Conservation (phyloP, 129 eudicot genomes). For the Scalesia atractyloides region DNA sequence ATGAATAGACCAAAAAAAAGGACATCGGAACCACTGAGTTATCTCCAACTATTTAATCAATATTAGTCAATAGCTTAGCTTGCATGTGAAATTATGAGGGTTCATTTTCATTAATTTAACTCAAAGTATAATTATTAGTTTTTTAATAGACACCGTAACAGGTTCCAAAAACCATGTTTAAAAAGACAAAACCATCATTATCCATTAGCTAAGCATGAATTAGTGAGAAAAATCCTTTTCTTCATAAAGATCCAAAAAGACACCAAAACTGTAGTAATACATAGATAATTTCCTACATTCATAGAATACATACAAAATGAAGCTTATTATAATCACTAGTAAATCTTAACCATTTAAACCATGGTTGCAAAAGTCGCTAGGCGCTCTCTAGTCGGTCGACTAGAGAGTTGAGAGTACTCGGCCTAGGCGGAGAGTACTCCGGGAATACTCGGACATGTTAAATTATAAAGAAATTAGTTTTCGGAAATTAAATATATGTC, state of each 20-base stretch:
- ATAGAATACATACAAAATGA: neutral
- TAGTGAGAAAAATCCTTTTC: neutral
- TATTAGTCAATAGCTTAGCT: constrained; percentile 19
- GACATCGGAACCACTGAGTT: neutral
- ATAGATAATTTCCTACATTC: too few species aligned
- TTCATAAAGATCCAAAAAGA: neutral
- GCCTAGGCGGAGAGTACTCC: too few species aligned
- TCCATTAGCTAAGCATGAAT: neutral
- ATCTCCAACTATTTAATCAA: neutral
- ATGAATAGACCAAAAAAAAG: neutral
- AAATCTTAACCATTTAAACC: neutral
- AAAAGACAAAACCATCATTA: neutral
- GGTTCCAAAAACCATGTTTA: neutral
- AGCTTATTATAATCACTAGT: neutral
- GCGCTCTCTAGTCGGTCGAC: too few species aligned
- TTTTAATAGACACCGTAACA: neutral
- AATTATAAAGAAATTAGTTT: too few species aligned
- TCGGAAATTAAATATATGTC: too few species aligned
- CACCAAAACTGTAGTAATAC: neutral
- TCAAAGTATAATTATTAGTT: neutral
- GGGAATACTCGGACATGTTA: too few species aligned
- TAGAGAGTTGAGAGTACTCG: too few species aligned
- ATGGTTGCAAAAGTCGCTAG: too few species aligned
- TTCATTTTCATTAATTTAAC: constrained; percentile 7
- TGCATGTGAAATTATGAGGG: constrained; percentile 25